Evolutionary conservation across 176 grass and related monocot genomes (phyloP), one percentile per base, ranked within the genome.

Genomic region (Oryza glaberrima): DNA sequence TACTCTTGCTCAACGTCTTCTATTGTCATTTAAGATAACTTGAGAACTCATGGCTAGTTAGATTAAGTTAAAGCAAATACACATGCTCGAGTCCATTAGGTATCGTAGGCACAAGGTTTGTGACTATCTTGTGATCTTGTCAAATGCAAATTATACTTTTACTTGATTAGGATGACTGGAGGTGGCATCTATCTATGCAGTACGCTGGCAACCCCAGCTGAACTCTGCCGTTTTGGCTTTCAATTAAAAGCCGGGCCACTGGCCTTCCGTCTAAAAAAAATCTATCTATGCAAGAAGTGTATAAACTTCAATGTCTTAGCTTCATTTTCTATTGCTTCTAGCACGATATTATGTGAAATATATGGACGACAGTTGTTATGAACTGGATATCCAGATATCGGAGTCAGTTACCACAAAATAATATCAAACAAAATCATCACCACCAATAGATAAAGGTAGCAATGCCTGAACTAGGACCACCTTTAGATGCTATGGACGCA

Each of bases 361-460:
- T 40, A 40, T 41, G 72, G 45, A 84, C 9, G n/a, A 36, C 73
- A 74, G 23, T 32, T 73, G 5, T 15, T 82, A 73, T 15, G 69
- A 80, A 14, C 76, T 61, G 10, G 65, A 76, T 11, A 7, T 74
- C 6, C 60, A 86, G 47, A 83, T 79, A n/a, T 65, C 61, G 23
- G 73, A 67, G 67, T 70, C 68, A 83, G 74, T 79, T 86, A 79
- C 60, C 68, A 86, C 38, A 28, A 49, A 83, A 61, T 7, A 63
- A 45, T 30, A 51, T 63, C 38, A 69, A 74, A 82, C 46, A 86
- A 82, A 82, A 81, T 38, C 38, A 69, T 79, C 84, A 68, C 14
- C 61, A 61, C 36, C 4, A 11, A 79, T 15, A 61, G 14, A 78
- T n/a, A 83, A 82, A 90, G 40, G 19, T 67, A 83, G n/a, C 52